Evolutionary conservation across 1,284 basidiomycete genomes (phyloP), one percentile per base, ranked within the genome.

Genomic region (Taiwanofungus camphoratus): DNA sequence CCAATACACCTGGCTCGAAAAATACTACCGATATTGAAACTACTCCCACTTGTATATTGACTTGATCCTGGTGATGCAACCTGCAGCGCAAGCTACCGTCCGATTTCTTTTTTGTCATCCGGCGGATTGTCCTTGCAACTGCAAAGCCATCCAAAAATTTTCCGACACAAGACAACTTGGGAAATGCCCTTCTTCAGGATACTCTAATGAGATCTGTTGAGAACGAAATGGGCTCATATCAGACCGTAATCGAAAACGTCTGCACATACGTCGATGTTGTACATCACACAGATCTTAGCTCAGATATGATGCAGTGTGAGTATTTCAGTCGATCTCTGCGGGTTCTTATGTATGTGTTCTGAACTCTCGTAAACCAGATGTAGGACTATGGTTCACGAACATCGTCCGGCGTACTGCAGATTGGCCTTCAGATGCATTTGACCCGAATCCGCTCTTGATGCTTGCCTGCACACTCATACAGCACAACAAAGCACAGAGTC

Each of bases 371-470:
- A 35, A 18, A 31, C 5, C 48, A 87, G 84, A 73, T 54, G 62
- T 76, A 34, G 79, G 79, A 8, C 65, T 73, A 33, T 71, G 74
- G 36, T 61, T 85, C 12, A 70, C 67, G 1, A 63, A 63, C 20
- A 56, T 82, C 41, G 71, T 75, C 23, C 70, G 80, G 8, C 73
- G 76, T 30, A 67, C 73, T 15, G 71, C 75, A 6, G 82, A 85
- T 46, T 71, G 72, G 55, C 42, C 59, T 20, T 56, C 64, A 36
- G 64, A 69, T 13, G 56, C 52, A 2, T 68, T 80, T 37, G 73
- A 85, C 52, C 69, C 78, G 4, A 75, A 75, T 11, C 68, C 80
- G 4, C 52, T 86, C 12, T 53, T 87, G 13, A 39, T 62, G 2
- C 71, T 82, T 41, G 64, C 70, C 1, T 64, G 74, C 4, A 66